These are phyloP conservation scores for Bombardia bombarda DNA, from an alignment of 495 filamentous ascomycete genomes.

Conservation along the genomic window DNA sequence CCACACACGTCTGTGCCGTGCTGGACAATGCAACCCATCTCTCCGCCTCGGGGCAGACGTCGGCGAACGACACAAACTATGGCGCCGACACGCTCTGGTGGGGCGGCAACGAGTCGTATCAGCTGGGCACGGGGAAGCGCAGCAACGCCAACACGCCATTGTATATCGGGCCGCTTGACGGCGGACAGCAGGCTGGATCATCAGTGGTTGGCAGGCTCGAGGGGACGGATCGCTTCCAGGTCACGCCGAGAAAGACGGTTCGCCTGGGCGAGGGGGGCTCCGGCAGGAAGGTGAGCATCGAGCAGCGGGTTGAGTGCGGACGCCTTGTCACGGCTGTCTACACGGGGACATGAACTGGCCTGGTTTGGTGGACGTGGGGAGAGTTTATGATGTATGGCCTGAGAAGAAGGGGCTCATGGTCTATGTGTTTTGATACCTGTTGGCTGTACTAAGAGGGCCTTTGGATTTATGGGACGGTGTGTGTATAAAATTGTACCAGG, in stretches of 20 bases:
- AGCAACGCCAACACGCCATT: conserved; percentile 66
- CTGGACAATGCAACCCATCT: conserved; percentile 71
- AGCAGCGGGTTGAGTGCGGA: conserved; percentile 87
- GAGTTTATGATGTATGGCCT: not conserved
- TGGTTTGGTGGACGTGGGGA: not conserved
- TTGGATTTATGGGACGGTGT: too few relatives aligned
- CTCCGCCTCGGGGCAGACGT: conserved; percentile 37
- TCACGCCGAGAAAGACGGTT: conserved; percentile 69
- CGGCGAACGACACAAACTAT: conserved; percentile 63
- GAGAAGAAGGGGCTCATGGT: too few relatives aligned
- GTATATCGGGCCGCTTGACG: conserved; percentile 72
- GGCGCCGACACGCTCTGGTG: conserved; percentile 85
- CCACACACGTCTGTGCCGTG: conserved; percentile 69
- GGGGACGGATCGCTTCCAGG: conserved; percentile 66
- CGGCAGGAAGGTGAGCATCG: conserved; percentile 61
- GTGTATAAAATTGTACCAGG: too few relatives aligned
- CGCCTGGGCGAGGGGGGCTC: conserved; percentile 53
- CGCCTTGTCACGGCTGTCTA: conserved; percentile 79
- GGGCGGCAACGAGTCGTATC: conserved; percentile 90
- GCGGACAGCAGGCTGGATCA: too few relatives aligned
- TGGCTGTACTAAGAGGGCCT: too few relatives aligned
- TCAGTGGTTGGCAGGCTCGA: conserved; percentile 38
- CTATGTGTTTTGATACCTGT: too few relatives aligned
- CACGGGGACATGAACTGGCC: conserved; percentile 28
- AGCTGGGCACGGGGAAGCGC: conserved; percentile 84